phyloP scores from a whole-genome alignment of 345 rosid species.

The Camelina neglecta region DNA sequence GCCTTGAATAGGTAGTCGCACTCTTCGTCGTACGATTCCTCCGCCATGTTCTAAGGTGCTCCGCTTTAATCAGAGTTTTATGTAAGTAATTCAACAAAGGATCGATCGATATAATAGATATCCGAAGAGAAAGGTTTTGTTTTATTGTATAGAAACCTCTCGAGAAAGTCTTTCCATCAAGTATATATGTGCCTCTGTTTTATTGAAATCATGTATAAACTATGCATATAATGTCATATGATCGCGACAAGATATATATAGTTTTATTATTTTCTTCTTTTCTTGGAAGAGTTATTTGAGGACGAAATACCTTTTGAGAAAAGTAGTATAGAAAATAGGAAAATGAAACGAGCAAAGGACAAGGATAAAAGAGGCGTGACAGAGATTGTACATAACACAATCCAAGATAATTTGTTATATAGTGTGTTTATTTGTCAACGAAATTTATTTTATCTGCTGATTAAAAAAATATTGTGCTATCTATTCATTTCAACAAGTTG shows the following conservation, averaged over 20 bases:
- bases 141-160: neutral
- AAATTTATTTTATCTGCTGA: constrained; percentile 1
- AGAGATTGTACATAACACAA: constrained; percentile 23
- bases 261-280: neutral
- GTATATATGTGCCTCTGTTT: neutral
- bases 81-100: neutral
- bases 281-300: neutral
- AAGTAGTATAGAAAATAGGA: constrained; percentile 15
- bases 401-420: constrained; percentile 17
- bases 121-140: neutral
- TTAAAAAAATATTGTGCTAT: neutral
- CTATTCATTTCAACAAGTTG: neutral
- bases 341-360: neutral
- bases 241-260: constrained; percentile 22
- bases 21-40: constrained; percentile 72
- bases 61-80: constrained; percentile 2
- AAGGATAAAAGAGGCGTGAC: constrained; percentile 33
- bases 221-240: constrained; percentile 26
- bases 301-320: constrained; percentile 9
- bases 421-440: constrained; percentile 17
- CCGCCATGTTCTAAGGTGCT: constrained; percentile 44
- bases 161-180: too few relatives aligned
- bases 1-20: constrained; percentile 89
- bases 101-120: neutral
- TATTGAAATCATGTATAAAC: neutral